Evolutionary conservation across 805 yeast species (phyloP), one percentile per base, ranked within the genome.

Genomic region (Debaryomyces tyrocola): DNA sequence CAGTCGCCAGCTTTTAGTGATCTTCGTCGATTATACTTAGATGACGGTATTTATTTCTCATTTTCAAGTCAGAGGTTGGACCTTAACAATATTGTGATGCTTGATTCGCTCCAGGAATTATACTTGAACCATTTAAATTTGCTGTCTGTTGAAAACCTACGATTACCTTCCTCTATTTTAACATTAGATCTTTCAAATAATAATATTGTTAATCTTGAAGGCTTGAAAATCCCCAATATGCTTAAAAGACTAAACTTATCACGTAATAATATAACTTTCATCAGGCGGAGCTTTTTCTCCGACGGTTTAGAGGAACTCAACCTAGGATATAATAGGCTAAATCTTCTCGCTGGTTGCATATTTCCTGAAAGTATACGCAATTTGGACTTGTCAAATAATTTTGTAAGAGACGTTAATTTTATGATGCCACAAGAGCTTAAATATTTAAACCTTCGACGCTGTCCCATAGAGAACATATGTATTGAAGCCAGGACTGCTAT

Each of bases 221-320:
- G 31, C 3, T 37, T 48, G 10, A 20, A 6, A n/a, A 46, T 52
- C 6, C 54, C 55, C 17, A 14, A 33, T 6, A 20, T 24, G 6
- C 44, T 59, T 29, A 40, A 14, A 24, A 46, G 42, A 11, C 42
- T 59, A 10, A 44, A 48, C 29, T 20, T 58, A n/a, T 46, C 60
- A 3, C 44, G 55, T 39, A 60, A 60, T 47, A 57, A 58, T 9
- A 53, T 57, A 12, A 43, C 49, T 29, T 59, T 52, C 33, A 47
- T 27, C 53, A n/a, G 38, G 31, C 6, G 17, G 9, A 11, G 38
- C 34, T 24, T 37, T 36, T 33, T 55, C 2, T 27, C 50, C 6
- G 20, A 21, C 2, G 42, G 34, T 4, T 37, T 59, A 21, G 44
- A 43, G 27, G 33, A 34, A 11, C 34, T 59, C 28, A 46, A 48